phyloP scores from a whole-genome alignment of 345 rosid species.

The Luvunga scandens region DNA sequence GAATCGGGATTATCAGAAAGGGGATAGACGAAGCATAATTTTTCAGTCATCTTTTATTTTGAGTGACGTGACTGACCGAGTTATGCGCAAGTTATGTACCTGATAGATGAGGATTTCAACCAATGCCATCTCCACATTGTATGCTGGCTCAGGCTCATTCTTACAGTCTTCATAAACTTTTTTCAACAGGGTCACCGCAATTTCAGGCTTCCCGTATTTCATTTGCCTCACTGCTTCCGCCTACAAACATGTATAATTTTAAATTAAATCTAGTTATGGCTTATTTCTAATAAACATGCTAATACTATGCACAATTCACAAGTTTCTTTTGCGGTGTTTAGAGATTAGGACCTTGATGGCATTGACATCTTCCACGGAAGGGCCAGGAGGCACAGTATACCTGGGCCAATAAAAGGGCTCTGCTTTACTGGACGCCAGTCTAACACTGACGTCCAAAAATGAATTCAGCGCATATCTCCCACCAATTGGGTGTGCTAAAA shows the following conservation, averaged over 20 bases:
- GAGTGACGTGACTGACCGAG: too few relatives aligned
- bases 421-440: conserved; percentile 38
- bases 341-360: conserved; percentile 40
- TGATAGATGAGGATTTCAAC: conserved; percentile 56
- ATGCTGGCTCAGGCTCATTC: conserved; percentile 47
- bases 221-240: conserved; percentile 48
- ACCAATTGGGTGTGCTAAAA: conserved; percentile 20
- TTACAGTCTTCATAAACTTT: conserved; percentile 27
- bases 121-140: conserved; percentile 52
- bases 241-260: conserved; percentile 22
- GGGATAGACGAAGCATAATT: too few relatives aligned
- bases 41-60: too few relatives aligned
- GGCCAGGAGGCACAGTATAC: conserved; percentile 28
- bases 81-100: conserved; percentile 23
- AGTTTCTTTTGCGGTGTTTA: too few relatives aligned
- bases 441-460: conserved; percentile 47
- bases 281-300: too few relatives aligned
- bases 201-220: conserved; percentile 46
- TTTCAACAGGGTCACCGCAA: conserved; percentile 36
- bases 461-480: conserved; percentile 50
- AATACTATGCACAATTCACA: too few relatives aligned
- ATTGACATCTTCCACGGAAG: conserved; percentile 41
- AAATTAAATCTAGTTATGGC: not conserved
- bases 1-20: not conserved
- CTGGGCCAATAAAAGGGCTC: conserved; percentile 11